A percentile compares a stretch with the other conserved stretches of the same genome.
Evolutionary conservation across 2,329 filamentous ascomycete species (phyloP).

Genomic region (Lecanicillium sp.): DNA sequence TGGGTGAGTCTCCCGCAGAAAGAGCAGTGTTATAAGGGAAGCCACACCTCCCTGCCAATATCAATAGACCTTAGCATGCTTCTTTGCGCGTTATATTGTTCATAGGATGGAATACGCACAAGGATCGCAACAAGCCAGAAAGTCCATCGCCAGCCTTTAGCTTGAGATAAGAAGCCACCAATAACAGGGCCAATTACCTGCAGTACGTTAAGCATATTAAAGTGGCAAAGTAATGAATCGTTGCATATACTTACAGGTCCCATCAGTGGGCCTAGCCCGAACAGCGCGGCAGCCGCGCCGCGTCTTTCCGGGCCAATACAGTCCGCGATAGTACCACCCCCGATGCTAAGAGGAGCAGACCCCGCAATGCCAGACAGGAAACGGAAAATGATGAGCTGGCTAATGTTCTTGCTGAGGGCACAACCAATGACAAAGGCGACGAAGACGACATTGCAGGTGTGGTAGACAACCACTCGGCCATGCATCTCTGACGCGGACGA

Average conservation of each 20-base stretch:
- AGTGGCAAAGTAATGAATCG: not conserved
- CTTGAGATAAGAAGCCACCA: constrained; percentile 41
- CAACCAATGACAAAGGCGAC: constrained; percentile 43
- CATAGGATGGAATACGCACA: constrained; percentile 15
- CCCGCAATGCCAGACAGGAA: constrained; percentile 56
- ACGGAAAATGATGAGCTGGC: constrained; percentile 53
- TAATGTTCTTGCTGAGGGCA: constrained; percentile 49
- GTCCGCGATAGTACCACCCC: constrained; percentile 58
- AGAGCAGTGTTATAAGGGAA: no score
- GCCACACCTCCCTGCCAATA: not conserved
- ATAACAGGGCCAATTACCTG: constrained; percentile 23
- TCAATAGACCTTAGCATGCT: not conserved
- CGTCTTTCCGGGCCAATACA: constrained; percentile 51
- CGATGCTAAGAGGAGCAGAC: constrained; percentile 57
- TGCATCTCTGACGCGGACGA: constrained; percentile 56
- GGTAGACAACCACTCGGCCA: constrained; percentile 38
- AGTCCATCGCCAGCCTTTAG: constrained; percentile 44
- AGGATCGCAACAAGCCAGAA: constrained; percentile 44
- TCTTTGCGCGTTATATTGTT: not conserved
- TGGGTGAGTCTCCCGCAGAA: constrained; percentile 27
- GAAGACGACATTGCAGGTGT: constrained; percentile 37
- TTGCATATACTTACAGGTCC: constrained; percentile 36
- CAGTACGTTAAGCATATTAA: not conserved
- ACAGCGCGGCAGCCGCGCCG: constrained; percentile 57
- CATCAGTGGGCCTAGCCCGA: constrained; percentile 54